Percentiles rank a stretch among this genome's conserved stretches.
Evolutionary conservation across 148 eudicot genomes (phyloP).

Genomic region (Diospyros lotus): DNA sequence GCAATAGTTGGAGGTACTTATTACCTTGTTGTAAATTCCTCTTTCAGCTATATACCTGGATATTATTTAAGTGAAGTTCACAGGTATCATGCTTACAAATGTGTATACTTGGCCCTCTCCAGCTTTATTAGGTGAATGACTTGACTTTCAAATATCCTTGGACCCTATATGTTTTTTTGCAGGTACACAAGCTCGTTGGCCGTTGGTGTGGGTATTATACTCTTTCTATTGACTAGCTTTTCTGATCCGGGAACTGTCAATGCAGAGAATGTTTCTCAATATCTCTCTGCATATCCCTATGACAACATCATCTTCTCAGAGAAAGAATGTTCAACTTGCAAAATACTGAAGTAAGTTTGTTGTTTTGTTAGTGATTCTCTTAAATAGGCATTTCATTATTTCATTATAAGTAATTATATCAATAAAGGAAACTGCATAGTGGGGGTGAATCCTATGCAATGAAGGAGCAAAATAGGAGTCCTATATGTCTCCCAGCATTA

Average conservation of each 20-base stretch:
- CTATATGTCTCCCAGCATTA: no score
- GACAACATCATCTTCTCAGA: conserved; percentile 70
- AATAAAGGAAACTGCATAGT: no score
- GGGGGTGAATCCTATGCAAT: no score
- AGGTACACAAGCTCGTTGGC: conserved; percentile 82
- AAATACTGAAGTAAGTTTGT: conserved; percentile 67
- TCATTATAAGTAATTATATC: neutral
- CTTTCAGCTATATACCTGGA: conserved; percentile 82
- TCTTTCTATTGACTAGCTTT: conserved; percentile 83
- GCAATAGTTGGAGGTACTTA: conserved; percentile 69
- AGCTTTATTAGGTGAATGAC: neutral
- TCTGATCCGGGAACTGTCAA: conserved; percentile 93
- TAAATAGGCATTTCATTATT: conserved; percentile 1
- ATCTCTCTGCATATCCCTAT: conserved; percentile 81
- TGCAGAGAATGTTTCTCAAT: conserved; percentile 69
- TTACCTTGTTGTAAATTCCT: conserved; percentile 63
- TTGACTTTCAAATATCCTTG: conserved; percentile 16
- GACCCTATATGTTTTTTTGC: conserved; percentile 27
- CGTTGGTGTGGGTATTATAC: conserved; percentile 75
- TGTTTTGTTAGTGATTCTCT: conserved; percentile 5
- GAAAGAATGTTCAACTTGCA: conserved; percentile 90
- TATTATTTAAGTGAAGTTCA: conserved; percentile 78
- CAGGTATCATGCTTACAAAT: conserved; percentile 42
- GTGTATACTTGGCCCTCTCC: conserved; percentile 1
- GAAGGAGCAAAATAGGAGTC: no score